Conservation (phyloP, 495 filamentous ascomycete species). For the Letharia lupina region DNA sequence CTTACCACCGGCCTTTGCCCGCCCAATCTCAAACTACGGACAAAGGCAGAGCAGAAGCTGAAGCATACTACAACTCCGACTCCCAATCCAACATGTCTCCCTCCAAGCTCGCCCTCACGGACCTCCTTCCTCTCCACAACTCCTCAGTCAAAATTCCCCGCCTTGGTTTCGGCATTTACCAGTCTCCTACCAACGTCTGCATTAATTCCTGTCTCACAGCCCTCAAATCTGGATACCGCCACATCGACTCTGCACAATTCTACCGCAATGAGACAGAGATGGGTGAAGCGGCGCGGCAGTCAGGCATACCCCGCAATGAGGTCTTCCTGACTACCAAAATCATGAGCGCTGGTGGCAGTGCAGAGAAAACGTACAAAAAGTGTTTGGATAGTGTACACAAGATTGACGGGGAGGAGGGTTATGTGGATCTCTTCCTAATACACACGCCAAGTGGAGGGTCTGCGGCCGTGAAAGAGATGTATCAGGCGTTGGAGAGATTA, state of each 20-base stretch:
- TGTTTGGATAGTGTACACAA: constrained; percentile 53
- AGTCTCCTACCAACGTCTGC: constrained; percentile 43
- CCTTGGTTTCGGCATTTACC: constrained; percentile 71
- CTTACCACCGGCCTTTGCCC: constrained; percentile 20
- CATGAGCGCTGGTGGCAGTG: constrained; percentile 44
- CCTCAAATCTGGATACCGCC: constrained; percentile 57
- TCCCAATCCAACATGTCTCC: constrained; percentile 16
- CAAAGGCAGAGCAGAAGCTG: constrained; percentile 17
- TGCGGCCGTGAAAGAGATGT: constrained; percentile 49
- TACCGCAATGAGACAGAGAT: constrained; percentile 62
- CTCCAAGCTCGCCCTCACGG: constrained; percentile 41
- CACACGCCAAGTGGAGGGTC: constrained; percentile 51
- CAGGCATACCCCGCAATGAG: constrained; percentile 45
- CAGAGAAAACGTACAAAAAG: constrained; percentile 50
- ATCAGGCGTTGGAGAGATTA: constrained; percentile 56
- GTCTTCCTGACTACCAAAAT: constrained; percentile 66
- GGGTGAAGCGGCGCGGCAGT: constrained; percentile 50
- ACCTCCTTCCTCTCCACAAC: constrained; percentile 47
- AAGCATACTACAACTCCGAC: constrained; percentile 16
- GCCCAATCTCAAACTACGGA: constrained; percentile 19
- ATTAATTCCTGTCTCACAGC: constrained; percentile 50
- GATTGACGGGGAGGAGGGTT: constrained; percentile 50
- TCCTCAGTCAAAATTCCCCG: constrained; percentile 48
- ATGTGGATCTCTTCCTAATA: constrained; percentile 64
- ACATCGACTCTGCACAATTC: constrained; percentile 66